A percentile compares a stretch with the other conserved stretches of the same genome.
These are phyloP conservation scores for Orbilia quercus DNA, from an alignment of 2,329 filamentous ascomycete genomes.

Conservation along the genomic window DNA sequence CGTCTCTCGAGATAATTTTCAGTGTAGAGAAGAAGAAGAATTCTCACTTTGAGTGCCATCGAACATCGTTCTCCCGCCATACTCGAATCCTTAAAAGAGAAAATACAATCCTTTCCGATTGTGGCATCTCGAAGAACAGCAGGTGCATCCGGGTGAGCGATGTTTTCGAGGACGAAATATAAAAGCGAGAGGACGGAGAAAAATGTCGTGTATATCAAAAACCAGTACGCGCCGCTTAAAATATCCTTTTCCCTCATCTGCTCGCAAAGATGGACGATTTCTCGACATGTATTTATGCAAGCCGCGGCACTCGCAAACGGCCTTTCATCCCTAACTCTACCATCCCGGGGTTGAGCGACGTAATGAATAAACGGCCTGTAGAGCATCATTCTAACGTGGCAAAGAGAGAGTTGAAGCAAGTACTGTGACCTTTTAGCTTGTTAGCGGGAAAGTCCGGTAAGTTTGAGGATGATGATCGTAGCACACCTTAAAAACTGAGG, in stretches of 20 bases:
- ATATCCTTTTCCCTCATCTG: constrained; percentile 80
- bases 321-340: constrained; percentile 71
- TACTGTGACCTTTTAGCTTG: constrained; percentile 71
- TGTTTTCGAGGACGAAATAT: constrained; percentile 83
- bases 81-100: constrained; percentile 81
- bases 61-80: constrained; percentile 90
- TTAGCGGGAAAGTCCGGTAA: constrained; percentile 8
- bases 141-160: constrained; percentile 76
- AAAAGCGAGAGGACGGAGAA: constrained; percentile 82
- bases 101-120: constrained; percentile 84
- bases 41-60: constrained; percentile 75
- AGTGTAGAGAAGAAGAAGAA: neutral
- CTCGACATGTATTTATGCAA: constrained; percentile 71
- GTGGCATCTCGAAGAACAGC: constrained; percentile 87
- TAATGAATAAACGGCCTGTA: constrained; percentile 88
- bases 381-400: constrained; percentile 83
- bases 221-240: constrained; percentile 86
- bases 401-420: constrained; percentile 80
- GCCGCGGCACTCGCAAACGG: constrained; percentile 79
- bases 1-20: neutral
- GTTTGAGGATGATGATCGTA: neutral
- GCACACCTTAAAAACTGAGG: constrained; percentile 63
- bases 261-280: constrained; percentile 82
- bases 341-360: constrained; percentile 72
- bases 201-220: constrained; percentile 84